Percentiles rank a stretch among this genome's conserved stretches.
Conservation (phyloP, 2,329 filamentous ascomycete genomes). For the Fusarium lyarnte region DNA sequence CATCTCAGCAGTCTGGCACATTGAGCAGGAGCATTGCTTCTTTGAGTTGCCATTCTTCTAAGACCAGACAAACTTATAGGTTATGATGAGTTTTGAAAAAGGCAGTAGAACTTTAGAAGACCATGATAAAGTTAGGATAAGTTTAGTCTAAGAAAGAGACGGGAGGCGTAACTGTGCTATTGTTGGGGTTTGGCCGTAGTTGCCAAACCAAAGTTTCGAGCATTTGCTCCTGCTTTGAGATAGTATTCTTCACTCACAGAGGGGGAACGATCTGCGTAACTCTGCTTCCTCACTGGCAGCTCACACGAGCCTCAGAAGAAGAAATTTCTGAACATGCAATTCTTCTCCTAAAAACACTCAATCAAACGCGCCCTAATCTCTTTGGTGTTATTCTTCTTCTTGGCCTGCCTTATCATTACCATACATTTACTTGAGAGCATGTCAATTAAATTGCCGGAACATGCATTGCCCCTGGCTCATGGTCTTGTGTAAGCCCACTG, state of each 20-base stretch:
- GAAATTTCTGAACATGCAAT: neutral
- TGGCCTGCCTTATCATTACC: slow-evolving; percentile 23
- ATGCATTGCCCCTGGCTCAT: neutral
- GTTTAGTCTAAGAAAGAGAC: neutral
- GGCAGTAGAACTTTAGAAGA: neutral
- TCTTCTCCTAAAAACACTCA: neutral
- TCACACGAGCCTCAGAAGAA: neutral
- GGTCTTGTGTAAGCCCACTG: slow-evolving; percentile 14
- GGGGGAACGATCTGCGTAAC: neutral
- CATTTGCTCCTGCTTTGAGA: neutral
- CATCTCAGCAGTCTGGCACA: slow-evolving; percentile 14
- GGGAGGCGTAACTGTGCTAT: neutral
- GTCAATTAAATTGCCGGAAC: neutral
- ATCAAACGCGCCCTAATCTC: neutral
- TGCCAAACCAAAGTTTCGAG: neutral
- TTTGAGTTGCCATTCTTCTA: neutral
- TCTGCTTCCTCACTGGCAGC: neutral
- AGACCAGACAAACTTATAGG: neutral
- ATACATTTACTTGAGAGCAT: slow-evolving; percentile 30
- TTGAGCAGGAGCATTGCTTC: neutral
- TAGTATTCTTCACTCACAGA: neutral
- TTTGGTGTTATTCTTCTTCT: slow-evolving; percentile 6
- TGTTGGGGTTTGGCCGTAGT: neutral
- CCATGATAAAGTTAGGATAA: neutral
- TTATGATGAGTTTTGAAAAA: neutral